Percentiles rank a stretch among this genome's conserved stretches.
These are phyloP conservation scores for Marchantia paleacea DNA, from an alignment of 225 moss, liverwort and hornwort species.

Conservation along the genomic window DNA sequence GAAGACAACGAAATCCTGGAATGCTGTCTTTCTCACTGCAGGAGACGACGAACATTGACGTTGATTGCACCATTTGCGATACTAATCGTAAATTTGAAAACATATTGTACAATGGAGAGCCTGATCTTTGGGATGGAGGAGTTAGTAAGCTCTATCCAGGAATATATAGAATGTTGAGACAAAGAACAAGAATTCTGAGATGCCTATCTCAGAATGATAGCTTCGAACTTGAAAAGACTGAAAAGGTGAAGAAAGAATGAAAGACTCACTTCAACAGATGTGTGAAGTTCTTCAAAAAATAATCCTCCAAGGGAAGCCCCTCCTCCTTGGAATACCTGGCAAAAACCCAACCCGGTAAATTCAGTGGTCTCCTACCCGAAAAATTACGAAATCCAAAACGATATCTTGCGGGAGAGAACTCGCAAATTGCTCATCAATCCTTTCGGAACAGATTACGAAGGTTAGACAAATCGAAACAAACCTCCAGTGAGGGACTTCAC, in stretches of 20 bases:
- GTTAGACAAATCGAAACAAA: conserved; percentile 20
- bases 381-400: not conserved
- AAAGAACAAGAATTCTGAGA: not conserved
- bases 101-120: not conserved
- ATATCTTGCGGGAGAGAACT: not conserved
- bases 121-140: not conserved
- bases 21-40: conserved; percentile 26
- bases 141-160: not conserved
- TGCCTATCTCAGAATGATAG: not conserved
- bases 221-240: not conserved
- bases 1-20: conserved; percentile 40
- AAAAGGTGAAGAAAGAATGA: not conserved
- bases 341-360: not conserved
- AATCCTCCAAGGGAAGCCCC: conserved; percentile 45
- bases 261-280: conserved; percentile 68
- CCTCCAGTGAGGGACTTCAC: conserved; percentile 83
- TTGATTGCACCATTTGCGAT: not conserved
- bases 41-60: not conserved
- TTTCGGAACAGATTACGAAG: not conserved
- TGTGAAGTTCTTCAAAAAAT: conserved; percentile 64
- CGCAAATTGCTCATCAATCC: not conserved
- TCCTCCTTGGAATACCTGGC: conserved; percentile 91
- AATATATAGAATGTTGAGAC: not conserved
- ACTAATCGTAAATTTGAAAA: not conserved
- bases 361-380: not conserved